A percentile compares a stretch with the other conserved stretches of the same genome.
phyloP scores from a whole-genome alignment of 1,139 yeast species.

The Pichia sp. region DNA sequence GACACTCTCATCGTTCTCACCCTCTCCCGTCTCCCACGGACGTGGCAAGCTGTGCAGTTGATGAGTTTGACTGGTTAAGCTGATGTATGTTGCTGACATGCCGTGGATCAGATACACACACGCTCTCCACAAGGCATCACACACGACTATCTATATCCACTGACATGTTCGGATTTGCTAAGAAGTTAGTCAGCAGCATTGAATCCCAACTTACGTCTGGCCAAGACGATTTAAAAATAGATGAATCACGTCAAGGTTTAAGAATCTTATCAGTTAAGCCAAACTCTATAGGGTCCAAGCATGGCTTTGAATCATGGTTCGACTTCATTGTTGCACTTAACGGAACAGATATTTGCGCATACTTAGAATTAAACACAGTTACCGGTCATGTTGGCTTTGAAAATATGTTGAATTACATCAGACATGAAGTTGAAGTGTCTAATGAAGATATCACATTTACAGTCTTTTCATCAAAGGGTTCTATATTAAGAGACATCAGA shows the following conservation, averaged over 20 bases:
- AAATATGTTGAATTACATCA: constrained; percentile 33
- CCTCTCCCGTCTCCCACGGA: too few relatives aligned
- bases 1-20: too few relatives aligned
- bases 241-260: constrained; percentile 43
- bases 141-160: too few relatives aligned
- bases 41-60: too few relatives aligned
- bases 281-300: constrained; percentile 40
- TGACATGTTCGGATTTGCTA: constrained; percentile 87
- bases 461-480: constrained; percentile 93
- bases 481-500: constrained; percentile 51
- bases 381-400: constrained; percentile 21
- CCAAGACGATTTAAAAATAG: constrained; percentile 5
- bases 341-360: constrained; percentile 54
- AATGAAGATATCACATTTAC: constrained; percentile 48
- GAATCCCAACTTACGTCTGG: constrained; percentile 41
- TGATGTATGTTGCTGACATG: too few relatives aligned
- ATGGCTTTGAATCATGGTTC: constrained; percentile 78
- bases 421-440: constrained; percentile 34
- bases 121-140: too few relatives aligned
- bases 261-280: constrained; percentile 51
- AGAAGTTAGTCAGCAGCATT: constrained; percentile 72
- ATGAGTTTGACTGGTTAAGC: too few relatives aligned
- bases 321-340: constrained; percentile 81
- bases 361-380: constrained; percentile 15
- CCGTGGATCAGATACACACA: too few relatives aligned